phyloP scores from a whole-genome alignment of 2,329 filamentous ascomycete genomes.

The Acephala macrosclerotiorum region DNA sequence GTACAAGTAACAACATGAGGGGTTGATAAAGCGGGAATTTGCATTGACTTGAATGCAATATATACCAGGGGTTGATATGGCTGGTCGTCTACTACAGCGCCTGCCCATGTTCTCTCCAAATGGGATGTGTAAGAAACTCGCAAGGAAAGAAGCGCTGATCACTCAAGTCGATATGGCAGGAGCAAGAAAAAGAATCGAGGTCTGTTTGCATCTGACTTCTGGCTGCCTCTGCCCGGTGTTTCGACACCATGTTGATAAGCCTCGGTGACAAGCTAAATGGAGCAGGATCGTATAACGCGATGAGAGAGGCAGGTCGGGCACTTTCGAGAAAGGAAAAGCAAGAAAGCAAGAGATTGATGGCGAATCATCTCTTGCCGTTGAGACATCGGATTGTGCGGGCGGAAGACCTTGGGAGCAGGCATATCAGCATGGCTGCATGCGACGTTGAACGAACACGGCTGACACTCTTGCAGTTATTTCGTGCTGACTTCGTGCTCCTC shows the following conservation, averaged over 20 bases:
- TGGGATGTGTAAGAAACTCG: constrained; percentile 9
- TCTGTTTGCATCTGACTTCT: constrained; percentile 28
- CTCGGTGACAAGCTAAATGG: constrained; percentile 31
- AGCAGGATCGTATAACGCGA: constrained; percentile 29
- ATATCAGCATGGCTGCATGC: constrained; percentile 33
- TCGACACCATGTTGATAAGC: constrained; percentile 23
- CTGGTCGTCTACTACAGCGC: constrained; percentile 10
- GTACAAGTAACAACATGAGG: background rate
- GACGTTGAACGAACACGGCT: constrained; percentile 36
- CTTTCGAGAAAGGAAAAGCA: constrained; percentile 7
- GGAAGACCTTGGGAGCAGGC: constrained; percentile 18
- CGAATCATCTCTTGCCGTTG: constrained; percentile 4
- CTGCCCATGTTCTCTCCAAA: background rate
- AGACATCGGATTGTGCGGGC: constrained; percentile 13
- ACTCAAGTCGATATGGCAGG: background rate
- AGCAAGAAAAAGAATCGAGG: constrained; percentile 8
- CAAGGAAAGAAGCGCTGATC: constrained; percentile 11
- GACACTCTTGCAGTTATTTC: constrained; percentile 30
- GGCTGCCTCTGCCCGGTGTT: constrained; percentile 19
- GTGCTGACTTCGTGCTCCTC: constrained; percentile 22
- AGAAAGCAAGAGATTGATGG: background rate
- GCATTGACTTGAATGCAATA: constrained; percentile 30
- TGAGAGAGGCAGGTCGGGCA: constrained; percentile 2
- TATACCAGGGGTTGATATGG: constrained; percentile 22
- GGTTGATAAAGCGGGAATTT: constrained; percentile 24